These are phyloP conservation scores for Nothophytophthora sp. DNA, from an alignment of 352 stramenopile species.

Conservation along the genomic window DNA sequence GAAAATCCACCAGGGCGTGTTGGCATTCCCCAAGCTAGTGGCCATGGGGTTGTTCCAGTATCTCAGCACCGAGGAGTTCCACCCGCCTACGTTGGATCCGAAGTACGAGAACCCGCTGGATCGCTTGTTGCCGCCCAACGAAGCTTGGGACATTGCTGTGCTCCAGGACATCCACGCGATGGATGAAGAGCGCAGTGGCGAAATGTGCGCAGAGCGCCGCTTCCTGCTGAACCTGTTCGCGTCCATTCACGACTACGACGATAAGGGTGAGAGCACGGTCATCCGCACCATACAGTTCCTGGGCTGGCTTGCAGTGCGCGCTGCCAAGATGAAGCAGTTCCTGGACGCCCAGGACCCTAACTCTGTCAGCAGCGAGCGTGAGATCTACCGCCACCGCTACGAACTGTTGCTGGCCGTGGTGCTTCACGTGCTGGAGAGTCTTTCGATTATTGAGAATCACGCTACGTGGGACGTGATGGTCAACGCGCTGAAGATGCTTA, in stretches of 20 bases:
- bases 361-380: constrained; percentile 14
- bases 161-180: constrained; percentile 59
- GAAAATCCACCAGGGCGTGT: constrained; percentile 82
- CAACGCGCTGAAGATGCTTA: constrained; percentile 76
- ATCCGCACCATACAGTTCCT: constrained; percentile 85
- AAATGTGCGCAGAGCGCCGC: constrained; percentile 78
- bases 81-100: constrained; percentile 49
- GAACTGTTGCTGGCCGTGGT: constrained; percentile 76
- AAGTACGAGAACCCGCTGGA: constrained; percentile 57
- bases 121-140: constrained; percentile 43
- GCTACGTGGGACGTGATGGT: constrained; percentile 90
- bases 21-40: constrained; percentile 70
- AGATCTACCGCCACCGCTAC: constrained; percentile 49
- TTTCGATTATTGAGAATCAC: constrained; percentile 90
- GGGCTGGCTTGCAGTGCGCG: constrained; percentile 73
- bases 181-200: constrained; percentile 59
- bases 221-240: constrained; percentile 86
- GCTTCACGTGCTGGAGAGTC: constrained; percentile 80
- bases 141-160: constrained; percentile 54
- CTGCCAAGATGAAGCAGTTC: constrained; percentile 64
- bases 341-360: constrained; percentile 30
- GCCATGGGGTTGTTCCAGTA: constrained; percentile 75
- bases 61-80: constrained; percentile 69
- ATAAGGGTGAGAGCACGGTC: constrained; percentile 87
- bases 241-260: constrained; percentile 85